Base-by-base conservation (phyloP, 345 rosid species). In the Aquilaria sinensis region DNA sequence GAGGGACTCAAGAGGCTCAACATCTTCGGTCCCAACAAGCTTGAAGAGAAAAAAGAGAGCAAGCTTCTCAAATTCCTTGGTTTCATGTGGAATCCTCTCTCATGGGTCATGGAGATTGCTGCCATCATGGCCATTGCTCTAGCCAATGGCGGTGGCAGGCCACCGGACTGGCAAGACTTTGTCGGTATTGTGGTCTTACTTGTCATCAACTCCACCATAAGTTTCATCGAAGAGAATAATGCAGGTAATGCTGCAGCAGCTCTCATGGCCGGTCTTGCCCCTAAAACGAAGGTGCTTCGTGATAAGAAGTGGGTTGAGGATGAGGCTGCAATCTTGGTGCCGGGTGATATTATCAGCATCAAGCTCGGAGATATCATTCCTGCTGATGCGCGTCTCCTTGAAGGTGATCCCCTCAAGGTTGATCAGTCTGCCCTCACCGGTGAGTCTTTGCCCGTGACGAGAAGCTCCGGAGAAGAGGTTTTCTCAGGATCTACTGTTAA, bases 51-150 rank as follows among this genome's bases (percentile, higher is more conserved):
- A 62, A 80, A 51, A 16, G 53, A 51, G 53, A 51, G 53, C 53
- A 51, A 51, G 53, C 10, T 51, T 8, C 23, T 51, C 9, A 51
- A 51, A 16, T 51, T 51, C 12, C 23, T 51, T 4, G 53, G 97
- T 30, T 90, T 93, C 60, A 90, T 93, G 98, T 93, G 98, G 97
- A 88, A 93, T 60, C 97, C 96, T 51, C 53, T 51, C 23, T 51
- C 53, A 51, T 51, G 53, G 53, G 53, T 51, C 12, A 51, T 51
- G 53, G 53, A 51, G 23, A 6, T 16, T 5, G 53, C 53, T 5
- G 53, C 53, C 6, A 51, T 51, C 14, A 51, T 51, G 53, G 53
- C 53, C 1, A 51, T 51, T 12, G 53, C 53, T 11, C 53, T 51
- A 4, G 53, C 53, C 23, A 51, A 9, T 12, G 53, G 53, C 4